phyloP scores from a whole-genome alignment of 768 basidiomycete species.

The Boletellus emodensis region DNA sequence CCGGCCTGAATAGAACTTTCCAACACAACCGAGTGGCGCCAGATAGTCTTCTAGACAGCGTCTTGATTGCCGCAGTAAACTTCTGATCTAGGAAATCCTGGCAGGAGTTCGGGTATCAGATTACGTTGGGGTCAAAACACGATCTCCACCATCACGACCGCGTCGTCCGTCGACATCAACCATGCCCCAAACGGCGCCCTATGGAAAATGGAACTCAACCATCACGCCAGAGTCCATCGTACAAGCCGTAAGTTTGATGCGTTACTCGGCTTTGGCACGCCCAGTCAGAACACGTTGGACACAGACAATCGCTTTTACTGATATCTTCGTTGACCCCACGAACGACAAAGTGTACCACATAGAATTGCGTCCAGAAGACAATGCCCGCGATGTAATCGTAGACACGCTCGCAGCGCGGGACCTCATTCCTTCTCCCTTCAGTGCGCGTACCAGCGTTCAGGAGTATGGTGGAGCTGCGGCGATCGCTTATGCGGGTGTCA shows the following conservation, averaged over 20 bases:
- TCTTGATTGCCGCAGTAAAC: too few relatives aligned
- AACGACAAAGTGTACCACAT: slow-evolving; percentile 47
- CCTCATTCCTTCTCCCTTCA: slow-evolving; percentile 51
- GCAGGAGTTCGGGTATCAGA: too few relatives aligned
- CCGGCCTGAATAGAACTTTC: too few relatives aligned
- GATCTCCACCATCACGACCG: neutral
- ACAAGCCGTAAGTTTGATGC: slow-evolving; percentile 36
- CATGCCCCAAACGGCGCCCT: slow-evolving; percentile 41
- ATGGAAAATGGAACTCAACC: slow-evolving; percentile 60
- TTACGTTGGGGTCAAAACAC: too few relatives aligned
- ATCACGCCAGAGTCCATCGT: slow-evolving; percentile 52
- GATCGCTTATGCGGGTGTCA: slow-evolving; percentile 43
- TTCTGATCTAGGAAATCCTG: too few relatives aligned
- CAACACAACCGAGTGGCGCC: neutral
- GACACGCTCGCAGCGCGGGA: slow-evolving; percentile 45
- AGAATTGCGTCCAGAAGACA: slow-evolving; percentile 57
- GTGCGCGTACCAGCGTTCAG: slow-evolving; percentile 54
- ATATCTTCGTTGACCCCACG: slow-evolving; percentile 52
- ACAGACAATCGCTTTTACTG: slow-evolving; percentile 32
- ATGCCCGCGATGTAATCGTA: slow-evolving; percentile 55
- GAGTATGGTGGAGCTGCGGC: slow-evolving; percentile 72
- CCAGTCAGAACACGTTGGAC: neutral
- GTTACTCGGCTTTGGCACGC: neutral
- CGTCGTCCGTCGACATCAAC: neutral
- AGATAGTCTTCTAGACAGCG: too few relatives aligned